Evolutionary conservation across 148 eudicot species (phyloP), one percentile per base, ranked within the genome.

Genomic region (Cornus controversa): DNA sequence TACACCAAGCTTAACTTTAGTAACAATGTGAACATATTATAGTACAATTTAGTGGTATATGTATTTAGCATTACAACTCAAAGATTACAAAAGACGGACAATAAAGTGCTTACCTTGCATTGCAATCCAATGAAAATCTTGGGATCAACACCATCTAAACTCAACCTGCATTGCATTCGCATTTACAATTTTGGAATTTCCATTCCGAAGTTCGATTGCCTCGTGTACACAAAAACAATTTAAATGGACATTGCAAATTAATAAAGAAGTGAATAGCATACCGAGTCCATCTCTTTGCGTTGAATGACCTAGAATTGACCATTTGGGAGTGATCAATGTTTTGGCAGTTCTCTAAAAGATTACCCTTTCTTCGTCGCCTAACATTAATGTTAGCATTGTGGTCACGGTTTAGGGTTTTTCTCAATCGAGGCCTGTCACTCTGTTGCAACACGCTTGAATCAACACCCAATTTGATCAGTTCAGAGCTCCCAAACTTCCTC

Each of bases 51-150:
- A 42, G 2, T 60, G 70, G 14, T 47, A 67, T 70, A 31, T 14
- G 65, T 69, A 27, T 65, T 10, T 24, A 80, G 11, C 27, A 70
- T 45, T 6, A 71, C 36, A 64, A 62, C 10, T 8, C 63, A 8
- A 6, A 67, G 18, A 37, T 28, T 15, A 37, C 65, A 54, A 27
- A 13, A 73, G 10, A 62, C 5, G 5, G 4, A 40, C 45, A 40
- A 37, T 4, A 36, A 73, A 80, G 40, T 69, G 73, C 90, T 84
- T 77, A 82, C 99, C 99, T 96, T 84, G 91, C 98, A 91, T 83
- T 89, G 80, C 67, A 96, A 81, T 70, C 93, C 99, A 78, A 91
- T 77, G 53, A 93, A 88, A 36, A 78, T 86, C 80, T 77, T 77
- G 10, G 97, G 91, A 83, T 90, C 91, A 80, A 83, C 90, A 34